Conservation (phyloP, 2,329 filamentous ascomycete genomes). For the Chaetomiaceae sp. region DNA sequence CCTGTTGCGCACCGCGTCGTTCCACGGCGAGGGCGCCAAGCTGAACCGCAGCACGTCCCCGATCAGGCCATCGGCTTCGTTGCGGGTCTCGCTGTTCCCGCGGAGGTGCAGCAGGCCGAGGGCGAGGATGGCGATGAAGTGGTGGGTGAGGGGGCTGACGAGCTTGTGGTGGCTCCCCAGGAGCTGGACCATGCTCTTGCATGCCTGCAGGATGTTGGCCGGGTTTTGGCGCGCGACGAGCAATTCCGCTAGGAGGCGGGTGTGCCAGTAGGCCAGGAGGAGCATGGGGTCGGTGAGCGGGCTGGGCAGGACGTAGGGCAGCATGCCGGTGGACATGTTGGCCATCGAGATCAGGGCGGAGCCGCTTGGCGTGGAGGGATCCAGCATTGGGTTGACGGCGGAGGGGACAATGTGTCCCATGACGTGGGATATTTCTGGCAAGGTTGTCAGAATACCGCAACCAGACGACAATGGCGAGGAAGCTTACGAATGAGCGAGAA, state of each 20-base stretch:
- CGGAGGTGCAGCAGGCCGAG: conserved; percentile 55
- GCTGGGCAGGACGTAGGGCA: conserved; percentile 57
- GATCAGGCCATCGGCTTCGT: conserved; percentile 51
- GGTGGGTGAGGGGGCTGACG: conserved; percentile 59
- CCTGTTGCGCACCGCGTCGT: conserved; percentile 46
- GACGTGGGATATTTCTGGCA: conserved; percentile 22
- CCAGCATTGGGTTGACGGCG: conserved; percentile 37
- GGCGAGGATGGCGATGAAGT: conserved; percentile 55
- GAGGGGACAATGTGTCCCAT: conserved; percentile 45
- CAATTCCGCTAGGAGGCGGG: conserved; percentile 57
- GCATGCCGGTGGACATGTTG: conserved; percentile 56
- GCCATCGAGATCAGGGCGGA: conserved; percentile 44
- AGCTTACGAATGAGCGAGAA: conserved; percentile 61
- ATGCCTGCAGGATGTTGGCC: conserved; percentile 52
- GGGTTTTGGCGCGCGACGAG: conserved; percentile 50
- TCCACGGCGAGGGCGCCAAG: conserved; percentile 49
- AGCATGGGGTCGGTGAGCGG: conserved; percentile 53
- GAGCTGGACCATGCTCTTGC: conserved; percentile 52
- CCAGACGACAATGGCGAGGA: background rate
- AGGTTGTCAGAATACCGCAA: background rate
- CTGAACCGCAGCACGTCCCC: conserved; percentile 50
- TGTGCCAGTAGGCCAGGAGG: conserved; percentile 65
- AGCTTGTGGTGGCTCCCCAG: conserved; percentile 49
- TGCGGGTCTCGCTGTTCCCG: conserved; percentile 36
- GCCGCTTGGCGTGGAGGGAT: conserved; percentile 36